Conservation (phyloP, 164 flowering plant species). For the Warburgia ugandensis region DNA sequence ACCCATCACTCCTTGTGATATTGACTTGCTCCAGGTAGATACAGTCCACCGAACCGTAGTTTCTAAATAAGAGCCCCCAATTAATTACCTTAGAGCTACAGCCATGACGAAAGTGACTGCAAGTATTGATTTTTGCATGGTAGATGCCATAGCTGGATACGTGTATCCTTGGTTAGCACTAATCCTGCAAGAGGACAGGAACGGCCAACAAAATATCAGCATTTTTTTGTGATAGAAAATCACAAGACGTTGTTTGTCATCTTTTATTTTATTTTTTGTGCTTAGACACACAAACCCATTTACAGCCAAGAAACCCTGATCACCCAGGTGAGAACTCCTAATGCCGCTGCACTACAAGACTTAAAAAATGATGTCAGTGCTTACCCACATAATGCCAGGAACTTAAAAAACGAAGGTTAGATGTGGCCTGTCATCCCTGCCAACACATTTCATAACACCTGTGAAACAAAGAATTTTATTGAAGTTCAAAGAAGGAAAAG, state of each 20-base stretch:
- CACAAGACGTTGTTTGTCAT: no score
- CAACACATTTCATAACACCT: slow-evolving; percentile 2
- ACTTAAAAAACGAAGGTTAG: slow-evolving; percentile 53
- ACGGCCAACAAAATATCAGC: no score
- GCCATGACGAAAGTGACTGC: slow-evolving; percentile 79
- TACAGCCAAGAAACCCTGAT: no score
- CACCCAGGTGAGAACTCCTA: no score
- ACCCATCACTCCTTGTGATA: slow-evolving; percentile 46
- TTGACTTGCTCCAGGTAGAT: slow-evolving; percentile 51
- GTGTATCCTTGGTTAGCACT: slow-evolving; percentile 84
- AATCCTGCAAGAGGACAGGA: slow-evolving; percentile 44
- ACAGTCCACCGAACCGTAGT: slow-evolving; percentile 27
- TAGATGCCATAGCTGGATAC: slow-evolving; percentile 77
- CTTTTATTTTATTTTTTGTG: no score
- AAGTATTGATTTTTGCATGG: slow-evolving; percentile 80
- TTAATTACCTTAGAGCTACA: slow-evolving; percentile 49
- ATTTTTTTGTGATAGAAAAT: no score
- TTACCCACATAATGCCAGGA: slow-evolving; percentile 67
- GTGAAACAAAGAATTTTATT: not conserved
- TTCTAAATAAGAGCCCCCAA: not conserved
- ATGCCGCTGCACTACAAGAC: no score
- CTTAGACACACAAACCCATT: no score
- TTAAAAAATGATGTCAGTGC: slow-evolving; percentile 7
- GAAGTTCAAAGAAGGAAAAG: no score
- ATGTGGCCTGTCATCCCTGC: slow-evolving; percentile 72